Evolutionary conservation across 495 filamentous ascomycete genomes (phyloP).

Genomic region (Pyronema omphalodes): DNA sequence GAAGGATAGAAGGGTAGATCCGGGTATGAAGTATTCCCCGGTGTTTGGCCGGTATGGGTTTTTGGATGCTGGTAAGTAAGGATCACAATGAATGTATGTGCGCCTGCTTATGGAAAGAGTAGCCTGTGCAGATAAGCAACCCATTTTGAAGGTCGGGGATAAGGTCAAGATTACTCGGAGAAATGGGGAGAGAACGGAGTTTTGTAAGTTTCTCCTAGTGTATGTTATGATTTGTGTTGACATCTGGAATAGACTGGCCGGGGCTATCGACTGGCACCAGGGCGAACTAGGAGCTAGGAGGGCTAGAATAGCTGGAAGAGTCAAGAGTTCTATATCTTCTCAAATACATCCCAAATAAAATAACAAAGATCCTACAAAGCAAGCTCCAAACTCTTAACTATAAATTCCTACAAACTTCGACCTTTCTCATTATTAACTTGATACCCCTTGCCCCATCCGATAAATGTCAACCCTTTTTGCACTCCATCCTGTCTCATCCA

Average conservation of each 20-base stretch:
- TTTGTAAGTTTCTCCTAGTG: slow-evolving; percentile 9
- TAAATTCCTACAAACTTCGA: too few relatives aligned
- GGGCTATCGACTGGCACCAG: slow-evolving; percentile 8
- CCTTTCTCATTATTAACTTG: too few relatives aligned
- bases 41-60: slow-evolving; percentile 20
- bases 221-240: too few relatives aligned
- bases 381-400: too few relatives aligned
- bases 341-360: too few relatives aligned
- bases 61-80: neutral
- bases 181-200: slow-evolving; percentile 13
- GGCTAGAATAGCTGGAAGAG: too few relatives aligned
- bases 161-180: slow-evolving; percentile 8
- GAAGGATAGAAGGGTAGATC: slow-evolving; percentile 25
- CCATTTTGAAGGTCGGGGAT: slow-evolving; percentile 12
- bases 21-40: slow-evolving; percentile 13
- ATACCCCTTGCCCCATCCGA: too few relatives aligned
- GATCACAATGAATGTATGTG: too few relatives aligned
- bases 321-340: too few relatives aligned
- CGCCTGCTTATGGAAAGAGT: neutral
- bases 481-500: too few relatives aligned
- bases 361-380: too few relatives aligned
- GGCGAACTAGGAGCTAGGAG: neutral
- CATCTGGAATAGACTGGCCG: slow-evolving; percentile 9
- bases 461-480: too few relatives aligned
- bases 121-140: neutral